Base-by-base conservation (phyloP, 2,329 filamentous ascomycete genomes). In the Calonectria pseudoturangicola region DNA sequence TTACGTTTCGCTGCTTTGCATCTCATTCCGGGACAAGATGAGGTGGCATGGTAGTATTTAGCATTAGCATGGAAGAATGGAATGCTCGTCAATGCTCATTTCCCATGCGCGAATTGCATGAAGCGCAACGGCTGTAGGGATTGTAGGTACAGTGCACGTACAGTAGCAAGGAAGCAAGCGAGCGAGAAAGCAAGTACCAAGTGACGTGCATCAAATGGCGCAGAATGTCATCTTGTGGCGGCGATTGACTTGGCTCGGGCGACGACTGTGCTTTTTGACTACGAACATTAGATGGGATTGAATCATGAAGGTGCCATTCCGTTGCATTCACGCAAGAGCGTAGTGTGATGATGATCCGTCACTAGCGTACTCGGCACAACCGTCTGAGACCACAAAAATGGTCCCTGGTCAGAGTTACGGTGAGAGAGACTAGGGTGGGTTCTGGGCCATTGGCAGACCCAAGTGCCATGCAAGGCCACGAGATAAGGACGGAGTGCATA, bases 371-470 rank as follows among this genome's bases (percentile, higher is more conserved):
- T 58, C 30, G 54, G 54, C 54, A 36, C 54, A 58, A 50, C 47
- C n/a, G 54, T 58, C 54, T 58, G 54, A 58, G 54, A 58, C 54
- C 54, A 58, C n/a, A 58, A 58, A 58, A 58, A 58, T 58, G 54
- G 54, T 58, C 54, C 54, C 54, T 58, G n/a, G 54, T 58, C 54
- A 58, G 54, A 58, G 54, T 58, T 58, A 58, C 54, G 54, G 54
- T 58, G 54, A 58, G 54, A 39, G 54, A 13, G 54, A 58, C 54
- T 58, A 58, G 54, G 54, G 54, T 58, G 54, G 54, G 54, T 58
- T 58, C 36, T 58, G 54, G 54, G 54, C 54, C 54, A 58, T 58
- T 58, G 54, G n/a, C 30, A 18, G 54, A 58, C 54, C 54, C 54
- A 58, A 58, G 54, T 33, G 36, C n/a, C 54, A 58, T 39, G 54